These are phyloP conservation scores for Hansenula anomala DNA, from an alignment of 1,139 yeast genomes.

Conservation along the genomic window DNA sequence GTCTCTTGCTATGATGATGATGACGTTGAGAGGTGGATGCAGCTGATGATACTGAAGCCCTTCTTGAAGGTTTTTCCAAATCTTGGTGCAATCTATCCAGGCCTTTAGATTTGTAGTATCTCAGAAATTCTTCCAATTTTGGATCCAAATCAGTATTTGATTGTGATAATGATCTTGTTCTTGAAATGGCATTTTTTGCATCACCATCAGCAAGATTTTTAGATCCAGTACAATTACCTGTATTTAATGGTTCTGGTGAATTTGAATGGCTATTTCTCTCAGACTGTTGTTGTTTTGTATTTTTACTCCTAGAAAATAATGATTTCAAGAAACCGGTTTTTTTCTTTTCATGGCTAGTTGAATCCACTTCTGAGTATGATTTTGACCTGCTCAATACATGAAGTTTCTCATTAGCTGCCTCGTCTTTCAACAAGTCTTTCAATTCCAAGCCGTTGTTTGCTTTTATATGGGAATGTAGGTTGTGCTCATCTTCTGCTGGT, in stretches of 20 bases:
- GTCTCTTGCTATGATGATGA: conserved; percentile 3
- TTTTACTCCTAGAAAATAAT: conserved; percentile 26
- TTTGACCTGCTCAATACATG: conserved; percentile 22
- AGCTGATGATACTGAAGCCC: conserved; percentile 10
- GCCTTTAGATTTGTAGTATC: conserved; percentile 39
- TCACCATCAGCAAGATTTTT: background rate
- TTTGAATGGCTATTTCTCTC: conserved; percentile 4
- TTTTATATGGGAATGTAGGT: background rate
- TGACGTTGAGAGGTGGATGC: conserved; percentile 1
- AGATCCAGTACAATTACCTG: conserved; percentile 2
- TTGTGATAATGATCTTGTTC: conserved; percentile 14
- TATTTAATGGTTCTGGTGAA: conserved; percentile 3
- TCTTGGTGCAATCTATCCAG: conserved; percentile 26
- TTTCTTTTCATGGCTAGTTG: conserved; percentile 17
- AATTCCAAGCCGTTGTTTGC: too few species aligned
- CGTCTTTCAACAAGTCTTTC: conserved; percentile 1
- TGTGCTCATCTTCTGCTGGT: background rate
- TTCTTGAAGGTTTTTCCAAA: conserved; percentile 3
- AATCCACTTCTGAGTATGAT: conserved; percentile 22
- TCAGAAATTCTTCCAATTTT: conserved; percentile 52
- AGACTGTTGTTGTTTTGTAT: too few species aligned
- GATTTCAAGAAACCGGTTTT: conserved; percentile 29
- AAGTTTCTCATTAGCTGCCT: background rate
- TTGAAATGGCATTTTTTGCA: conserved; percentile 8
- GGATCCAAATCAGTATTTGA: conserved; percentile 37